Base-by-base conservation (phyloP, 2,329 filamentous ascomycete species). In the Aphanocladium album region DNA sequence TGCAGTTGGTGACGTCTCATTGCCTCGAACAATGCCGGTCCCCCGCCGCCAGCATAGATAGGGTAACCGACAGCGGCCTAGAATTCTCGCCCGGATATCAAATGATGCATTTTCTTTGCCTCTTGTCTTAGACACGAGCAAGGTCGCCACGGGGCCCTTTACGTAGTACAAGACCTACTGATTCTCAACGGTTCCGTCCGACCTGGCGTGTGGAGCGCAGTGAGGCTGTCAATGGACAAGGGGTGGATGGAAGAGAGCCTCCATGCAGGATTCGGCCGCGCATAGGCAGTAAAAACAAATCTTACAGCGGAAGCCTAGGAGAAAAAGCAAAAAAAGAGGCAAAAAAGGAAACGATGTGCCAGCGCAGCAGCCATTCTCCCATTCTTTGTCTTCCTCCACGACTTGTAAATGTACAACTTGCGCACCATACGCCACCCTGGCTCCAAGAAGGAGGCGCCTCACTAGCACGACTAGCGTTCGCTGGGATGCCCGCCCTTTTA, bases 1-100 rank as follows among this genome's bases (percentile, higher is more conserved):
- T 33, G 17, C 16, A 5, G 27, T 23, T 33, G 17, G 57, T 60
- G 57, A 60, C 57, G 57, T 60, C 57, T 57, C n/a, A 39, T 27
- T 7, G 46, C 27, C 54, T 57, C 5, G 47, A 17, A 50, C 17
- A 50, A 23, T 27, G 43, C n/a, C 43, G 11, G 17, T n/a, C 35
- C 35, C 16, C 16, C 35, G 16, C 35, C 16, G 35, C 35, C 33
- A 12, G 33, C 33, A 12, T 12, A 39, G 12, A 39, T 5, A 3
- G 11, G 6, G 12, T 17, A 39, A 17, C 11, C 35, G 35, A 17
- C 35, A 12, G 27, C 35, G 14, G 14, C 11, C 21, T 33, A 33
- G 50, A 17, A 11, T 35, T 16, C 17, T 33, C 19, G 5, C 35
- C 5, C 16, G 17, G 50, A 45, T 49, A 49, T 49, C 46, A 49